A percentile compares a stretch with the other conserved stretches of the same genome.
Evolutionary conservation across 176 grass and related monocot species (phyloP).

Genomic region (Oryza punctata): DNA sequence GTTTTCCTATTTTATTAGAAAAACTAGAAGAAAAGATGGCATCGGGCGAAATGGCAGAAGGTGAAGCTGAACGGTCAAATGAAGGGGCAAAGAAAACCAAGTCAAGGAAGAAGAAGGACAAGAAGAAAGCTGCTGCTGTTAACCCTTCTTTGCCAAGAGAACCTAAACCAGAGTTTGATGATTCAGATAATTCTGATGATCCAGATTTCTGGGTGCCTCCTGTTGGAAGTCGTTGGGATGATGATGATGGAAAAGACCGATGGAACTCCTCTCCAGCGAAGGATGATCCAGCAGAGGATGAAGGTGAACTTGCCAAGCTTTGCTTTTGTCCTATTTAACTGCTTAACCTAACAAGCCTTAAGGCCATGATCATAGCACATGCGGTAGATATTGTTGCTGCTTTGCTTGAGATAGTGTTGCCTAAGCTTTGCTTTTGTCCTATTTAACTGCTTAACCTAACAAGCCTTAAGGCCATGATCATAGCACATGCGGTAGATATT

Average conservation of each 20-base stretch:
- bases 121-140: conserved; percentile 51
- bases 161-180: conserved; percentile 44
- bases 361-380: not conserved
- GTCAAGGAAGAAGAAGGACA: conserved; percentile 50
- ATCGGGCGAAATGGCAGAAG: conserved; percentile 32
- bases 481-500: not conserved
- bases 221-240: conserved; percentile 77
- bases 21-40: conserved; percentile 68
- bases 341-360: conserved; percentile 2
- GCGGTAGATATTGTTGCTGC: not conserved
- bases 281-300: conserved; percentile 36
- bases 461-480: not conserved
- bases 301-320: conserved; percentile 32
- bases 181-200: conserved; percentile 56
- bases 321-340: conserved; percentile 12
- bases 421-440: not conserved
- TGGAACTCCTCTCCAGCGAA: conserved; percentile 55
- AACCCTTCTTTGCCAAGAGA: conserved; percentile 41
- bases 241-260: conserved; percentile 73
- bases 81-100: conserved; percentile 54
- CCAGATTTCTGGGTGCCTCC: conserved; percentile 81
- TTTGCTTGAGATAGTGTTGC: not conserved
- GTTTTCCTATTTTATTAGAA: conserved; percentile 49
- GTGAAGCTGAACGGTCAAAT: conserved; percentile 34
- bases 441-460: conserved; percentile 11